Base-by-base conservation (phyloP, 345 rosid genomes). In the Ceriops decandra region DNA sequence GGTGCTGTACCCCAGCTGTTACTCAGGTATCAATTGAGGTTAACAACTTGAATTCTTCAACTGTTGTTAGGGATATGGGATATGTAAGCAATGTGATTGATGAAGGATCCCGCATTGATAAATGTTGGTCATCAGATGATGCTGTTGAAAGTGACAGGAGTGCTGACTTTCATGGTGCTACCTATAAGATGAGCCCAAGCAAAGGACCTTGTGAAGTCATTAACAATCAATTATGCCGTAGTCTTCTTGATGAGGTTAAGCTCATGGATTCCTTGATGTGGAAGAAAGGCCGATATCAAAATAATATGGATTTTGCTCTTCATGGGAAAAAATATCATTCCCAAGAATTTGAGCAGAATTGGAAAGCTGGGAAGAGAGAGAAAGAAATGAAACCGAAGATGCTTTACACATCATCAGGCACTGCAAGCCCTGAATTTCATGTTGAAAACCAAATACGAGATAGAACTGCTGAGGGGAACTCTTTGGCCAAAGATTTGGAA, bases 171-270 rank as follows among this genome's bases (percentile, higher is more conserved):
- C 64, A 33, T 67, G 72, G 70, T 51, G 62, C 67, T 59, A 17
- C 65, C 51, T 64, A 68, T 65, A 28, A 69, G 80, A 74, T 64
- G 24, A 64, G 59, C 57, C 22, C 52, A 32, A 67, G 72, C 63
- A 66, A 62, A 51, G 68, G 68, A 27, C 57, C 66, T 64, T 62
- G 68, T 58, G 63, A 70, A 69, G 72, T 58, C 68, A 3, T 11
- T 7, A 49, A 57, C 64, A 71, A 71, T 64, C 78, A 72, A 60
- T 54, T 71, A 36, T 62, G 78, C 15, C 71, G 77, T 51, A 80
- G 78, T 78, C 82, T 85, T 72, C 81, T 85, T 69, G 89, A 80
- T 62, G 89, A 85, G 72, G 87, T 85, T 66, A 83, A 81, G 76
- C 77, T 83, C 77, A 62, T 81, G 31, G 72, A 82, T 74, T 77